phyloP scores from a whole-genome alignment of 257 asterid genomes.

The Anisodus acutangulus region DNA sequence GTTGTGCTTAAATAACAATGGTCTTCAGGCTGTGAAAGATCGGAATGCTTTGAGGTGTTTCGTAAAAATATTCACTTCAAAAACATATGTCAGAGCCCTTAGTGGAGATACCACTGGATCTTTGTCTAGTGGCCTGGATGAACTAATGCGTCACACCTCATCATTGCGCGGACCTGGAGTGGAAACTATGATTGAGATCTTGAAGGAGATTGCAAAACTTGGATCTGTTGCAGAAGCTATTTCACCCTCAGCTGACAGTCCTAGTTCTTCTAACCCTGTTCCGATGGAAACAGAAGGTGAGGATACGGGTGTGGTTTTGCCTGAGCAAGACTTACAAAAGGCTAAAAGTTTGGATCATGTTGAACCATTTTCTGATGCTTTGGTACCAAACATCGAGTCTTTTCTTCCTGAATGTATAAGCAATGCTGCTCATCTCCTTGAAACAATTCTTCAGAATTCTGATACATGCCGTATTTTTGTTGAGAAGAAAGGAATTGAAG shows the following conservation, averaged over 20 bases:
- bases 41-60: slow-evolving; percentile 88
- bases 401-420: slow-evolving; percentile 87
- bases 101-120: slow-evolving; percentile 85
- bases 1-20: slow-evolving; percentile 88
- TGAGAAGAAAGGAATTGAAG: slow-evolving; percentile 91
- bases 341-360: slow-evolving; percentile 57
- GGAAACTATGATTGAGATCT: slow-evolving; percentile 93
- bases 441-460: slow-evolving; percentile 89
- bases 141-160: slow-evolving; percentile 94
- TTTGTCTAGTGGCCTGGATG: slow-evolving; percentile 93
- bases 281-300: slow-evolving; percentile 95
- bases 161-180: slow-evolving; percentile 94
- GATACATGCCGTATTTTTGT: slow-evolving; percentile 93
- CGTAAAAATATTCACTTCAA: slow-evolving; percentile 85
- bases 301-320: slow-evolving; percentile 49
- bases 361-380: slow-evolving; percentile 53
- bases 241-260: slow-evolving; percentile 53
- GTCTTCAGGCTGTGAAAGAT: slow-evolving; percentile 95
- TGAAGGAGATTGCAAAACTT: slow-evolving; percentile 68
- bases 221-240: slow-evolving; percentile 74
- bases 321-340: slow-evolving; percentile 53
- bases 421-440: slow-evolving; percentile 91
- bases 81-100: slow-evolving; percentile 80
- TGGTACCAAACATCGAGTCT: slow-evolving; percentile 56
- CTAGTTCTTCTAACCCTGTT: slow-evolving; percentile 71